Percentiles rank a stretch among this genome's conserved stretches.
These are phyloP conservation scores for Sordariomycetes sp. DNA, from an alignment of 2,329 filamentous ascomycete species.

Conservation along the genomic window DNA sequence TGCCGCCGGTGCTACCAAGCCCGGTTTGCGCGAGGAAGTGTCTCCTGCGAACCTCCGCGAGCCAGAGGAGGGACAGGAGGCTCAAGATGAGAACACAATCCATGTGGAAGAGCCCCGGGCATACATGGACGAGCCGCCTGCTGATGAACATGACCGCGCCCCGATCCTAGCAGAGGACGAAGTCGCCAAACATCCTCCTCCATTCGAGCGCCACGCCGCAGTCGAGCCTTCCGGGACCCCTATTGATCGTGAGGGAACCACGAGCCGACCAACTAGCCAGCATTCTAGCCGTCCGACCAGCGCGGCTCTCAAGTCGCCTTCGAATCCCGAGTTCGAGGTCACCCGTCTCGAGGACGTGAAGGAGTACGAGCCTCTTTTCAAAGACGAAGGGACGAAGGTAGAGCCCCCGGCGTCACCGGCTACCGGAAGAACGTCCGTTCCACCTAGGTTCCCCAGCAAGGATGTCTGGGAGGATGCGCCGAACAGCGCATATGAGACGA, in stretches of 20 bases:
- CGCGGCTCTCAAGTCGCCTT: constrained; percentile 42
- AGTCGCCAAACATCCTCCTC: constrained; percentile 57
- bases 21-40: constrained; percentile 11
- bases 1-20: constrained; percentile 20
- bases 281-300: constrained; percentile 50
- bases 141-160: constrained; percentile 41
- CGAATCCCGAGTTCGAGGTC: constrained; percentile 37
- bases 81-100: constrained; percentile 45
- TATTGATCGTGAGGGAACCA: constrained; percentile 14
- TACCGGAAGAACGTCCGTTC: constrained; percentile 34
- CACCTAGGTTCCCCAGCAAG: constrained; percentile 75
- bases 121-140: background rate
- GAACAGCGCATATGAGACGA: constrained; percentile 63
- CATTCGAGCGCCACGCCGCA: constrained; percentile 63
- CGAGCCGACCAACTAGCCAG: constrained; percentile 45
- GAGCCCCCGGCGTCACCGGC: constrained; percentile 21
- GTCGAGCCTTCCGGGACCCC: constrained; percentile 25
- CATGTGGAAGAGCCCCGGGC: constrained; percentile 53
- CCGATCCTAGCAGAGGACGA: constrained; percentile 88
- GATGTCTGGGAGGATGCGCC: constrained; percentile 97
- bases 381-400: constrained; percentile 45
- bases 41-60: constrained; percentile 10
- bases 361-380: constrained; percentile 91
- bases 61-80: background rate
- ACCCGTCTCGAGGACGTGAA: constrained; percentile 78